phyloP scores from a whole-genome alignment of 805 yeast species.

The Tetrapisispora nanseiensis region DNA sequence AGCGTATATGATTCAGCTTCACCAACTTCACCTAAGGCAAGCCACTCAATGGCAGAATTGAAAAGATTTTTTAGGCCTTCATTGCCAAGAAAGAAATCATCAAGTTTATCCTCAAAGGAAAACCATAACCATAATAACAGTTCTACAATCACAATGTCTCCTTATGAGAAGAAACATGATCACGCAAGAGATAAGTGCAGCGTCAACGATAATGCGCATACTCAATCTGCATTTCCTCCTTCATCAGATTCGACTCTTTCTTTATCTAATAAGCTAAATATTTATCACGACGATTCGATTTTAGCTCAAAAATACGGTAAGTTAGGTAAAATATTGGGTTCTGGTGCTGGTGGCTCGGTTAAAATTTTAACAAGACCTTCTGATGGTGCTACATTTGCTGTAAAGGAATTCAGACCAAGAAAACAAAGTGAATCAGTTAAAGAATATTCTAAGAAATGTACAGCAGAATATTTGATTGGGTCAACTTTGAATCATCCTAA shows the following conservation, averaged over 20 bases:
- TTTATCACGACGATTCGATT: constrained; percentile 42
- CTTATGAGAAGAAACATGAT: not conserved
- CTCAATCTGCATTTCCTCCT: constrained; percentile 32
- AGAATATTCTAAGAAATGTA: constrained; percentile 77
- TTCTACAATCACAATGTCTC: constrained; percentile 7
- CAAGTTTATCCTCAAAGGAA: constrained; percentile 6
- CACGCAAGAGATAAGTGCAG: constrained; percentile 8
- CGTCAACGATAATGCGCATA: constrained; percentile 20
- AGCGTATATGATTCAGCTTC: constrained; percentile 8
- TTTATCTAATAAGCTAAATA: constrained; percentile 29
- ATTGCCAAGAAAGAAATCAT: constrained; percentile 13
- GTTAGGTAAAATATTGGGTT: constrained; percentile 64
- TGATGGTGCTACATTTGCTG: constrained; percentile 70
- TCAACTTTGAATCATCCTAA: constrained; percentile 75
- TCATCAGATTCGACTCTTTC: constrained; percentile 27
- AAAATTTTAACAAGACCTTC: constrained; percentile 55
- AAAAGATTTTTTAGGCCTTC: constrained; percentile 61
- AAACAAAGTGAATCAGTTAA: constrained; percentile 59
- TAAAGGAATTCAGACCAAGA: constrained; percentile 69
- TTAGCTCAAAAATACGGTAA: constrained; percentile 57
- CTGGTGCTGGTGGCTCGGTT: constrained; percentile 89
- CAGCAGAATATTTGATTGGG: constrained; percentile 84
- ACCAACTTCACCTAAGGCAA: constrained; percentile 19
- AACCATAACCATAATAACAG: constrained; percentile 6
- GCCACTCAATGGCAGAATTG: constrained; percentile 55